Evolutionary conservation across 2,329 filamentous ascomycete species (phyloP), one percentile per base, ranked within the genome.

Genomic region (Leptographium lundbergii): DNA sequence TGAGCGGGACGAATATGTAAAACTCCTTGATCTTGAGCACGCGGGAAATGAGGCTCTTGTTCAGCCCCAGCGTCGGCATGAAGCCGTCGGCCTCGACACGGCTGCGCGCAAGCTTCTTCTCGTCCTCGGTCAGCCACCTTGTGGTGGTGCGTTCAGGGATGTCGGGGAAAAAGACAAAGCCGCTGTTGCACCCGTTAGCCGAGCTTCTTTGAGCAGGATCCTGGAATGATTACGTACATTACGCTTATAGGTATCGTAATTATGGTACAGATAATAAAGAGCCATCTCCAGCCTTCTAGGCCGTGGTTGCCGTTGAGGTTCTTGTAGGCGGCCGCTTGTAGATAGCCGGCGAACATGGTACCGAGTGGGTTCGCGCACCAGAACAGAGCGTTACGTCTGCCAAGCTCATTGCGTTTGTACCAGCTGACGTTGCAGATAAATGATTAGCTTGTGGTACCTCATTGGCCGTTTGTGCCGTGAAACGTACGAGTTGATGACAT

Each of bases 301-400:
- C 78, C 79, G 10, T 67, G 68, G 1, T 74, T 71, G 1, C 77
- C 76, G 25, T 79, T 77, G 0, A 82, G 70, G 57, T 79, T 78
- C 3, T 71, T 77, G 63, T 81, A 81, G 0, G 77, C 77, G 0
- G 77, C 79, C 3, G 78, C 74, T 62, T 81, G 78, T 0, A 81
- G 67, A 52, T 69, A 70, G 0, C 69, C 69, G 42, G 64, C 66
- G n/a, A 70, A 60, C 67, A 70, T 69, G 29, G 42, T 36, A n/a
- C 58, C 60, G 79, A 79, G 70, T 2, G 55, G 56, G 29, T 54
- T 56, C 10, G 79, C 81, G 0, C 78, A 74, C 0, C 80, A 83
- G 65, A 86, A 86, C 54, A 86, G 79, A 36, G 79, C 81, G 4
- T 75, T 80, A 2, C 84, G 75, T 65, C 85, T 86, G 0, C 80